Evolutionary conservation across 2,329 filamentous ascomycete genomes (phyloP).

Genomic region (Calycina herbarum): DNA sequence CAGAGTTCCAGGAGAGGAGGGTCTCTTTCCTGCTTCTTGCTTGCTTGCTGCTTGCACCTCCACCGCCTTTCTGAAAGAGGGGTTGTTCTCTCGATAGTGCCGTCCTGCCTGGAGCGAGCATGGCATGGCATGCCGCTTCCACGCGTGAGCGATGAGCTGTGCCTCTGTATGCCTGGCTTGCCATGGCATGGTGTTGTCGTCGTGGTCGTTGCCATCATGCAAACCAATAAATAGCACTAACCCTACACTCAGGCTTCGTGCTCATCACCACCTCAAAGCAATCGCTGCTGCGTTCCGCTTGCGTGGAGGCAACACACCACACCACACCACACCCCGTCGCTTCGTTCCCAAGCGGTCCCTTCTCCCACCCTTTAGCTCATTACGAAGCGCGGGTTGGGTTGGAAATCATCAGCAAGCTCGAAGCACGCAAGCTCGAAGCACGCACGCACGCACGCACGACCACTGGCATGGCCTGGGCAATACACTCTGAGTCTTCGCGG

Average conservation of each 20-base stretch:
- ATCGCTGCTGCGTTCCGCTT: constrained; percentile 3
- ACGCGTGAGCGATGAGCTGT: not conserved
- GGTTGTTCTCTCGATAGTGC: not conserved
- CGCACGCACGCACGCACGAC: not conserved
- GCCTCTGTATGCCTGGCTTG: not conserved
- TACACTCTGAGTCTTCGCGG: constrained; percentile 1
- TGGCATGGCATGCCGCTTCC: not conserved
- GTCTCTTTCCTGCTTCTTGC: not conserved
- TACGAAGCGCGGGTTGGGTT: not conserved
- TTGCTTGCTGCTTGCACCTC: not conserved
- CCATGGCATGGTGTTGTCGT: not conserved
- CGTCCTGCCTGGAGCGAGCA: not conserved
- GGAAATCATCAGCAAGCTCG: constrained; percentile 5
- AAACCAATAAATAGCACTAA: constrained; percentile 1
- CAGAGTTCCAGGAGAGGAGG: not conserved
- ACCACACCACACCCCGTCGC: not conserved
- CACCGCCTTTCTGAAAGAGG: constrained; percentile 4
- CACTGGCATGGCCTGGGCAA: constrained; percentile 1
- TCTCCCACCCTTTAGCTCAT: constrained; percentile 1
- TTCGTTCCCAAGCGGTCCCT: not conserved
- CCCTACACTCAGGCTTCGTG: not conserved
- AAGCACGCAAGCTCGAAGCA: not conserved
- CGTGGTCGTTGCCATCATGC: constrained; percentile 2
- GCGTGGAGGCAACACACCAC: constrained; percentile 1
- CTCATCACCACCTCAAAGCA: not conserved